Conservation (phyloP, 2,329 filamentous ascomycete genomes). For the Periconia digitata region DNA sequence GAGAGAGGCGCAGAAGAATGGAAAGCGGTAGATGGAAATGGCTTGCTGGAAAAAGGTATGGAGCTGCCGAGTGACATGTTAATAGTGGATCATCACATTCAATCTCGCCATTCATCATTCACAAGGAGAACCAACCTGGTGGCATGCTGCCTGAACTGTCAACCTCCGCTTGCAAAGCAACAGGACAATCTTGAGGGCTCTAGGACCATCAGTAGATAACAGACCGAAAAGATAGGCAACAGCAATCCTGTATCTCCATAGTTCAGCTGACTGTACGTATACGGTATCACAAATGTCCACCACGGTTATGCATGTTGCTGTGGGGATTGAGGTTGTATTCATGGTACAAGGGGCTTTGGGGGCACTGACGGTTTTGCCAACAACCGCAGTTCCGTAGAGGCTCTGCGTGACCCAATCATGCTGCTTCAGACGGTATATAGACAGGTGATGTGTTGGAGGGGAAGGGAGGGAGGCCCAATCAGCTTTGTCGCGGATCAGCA, state of each 20-base stretch:
- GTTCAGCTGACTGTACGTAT: no score
- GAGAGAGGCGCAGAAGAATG: constrained; percentile 55
- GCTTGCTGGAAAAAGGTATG: constrained; percentile 40
- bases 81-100: background rate
- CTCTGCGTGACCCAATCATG: constrained; percentile 5
- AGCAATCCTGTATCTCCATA: constrained; percentile 17
- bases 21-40: constrained; percentile 51
- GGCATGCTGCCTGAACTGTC: constrained; percentile 16
- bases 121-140: constrained; percentile 24
- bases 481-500: no score
- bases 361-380: constrained; percentile 19
- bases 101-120: background rate
- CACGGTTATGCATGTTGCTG: no score
- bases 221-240: constrained; percentile 33
- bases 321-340: no score
- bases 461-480: no score
- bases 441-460: background rate
- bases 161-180: constrained; percentile 21
- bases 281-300: no score
- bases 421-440: background rate
- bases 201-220: constrained; percentile 28
- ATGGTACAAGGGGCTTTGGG: background rate
- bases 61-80: constrained; percentile 8
- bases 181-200: constrained; percentile 21
- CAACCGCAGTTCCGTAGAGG: constrained; percentile 1